Evolutionary conservation across 768 basidiomycete species (phyloP).

Genomic region (Mycena haematopus): DNA sequence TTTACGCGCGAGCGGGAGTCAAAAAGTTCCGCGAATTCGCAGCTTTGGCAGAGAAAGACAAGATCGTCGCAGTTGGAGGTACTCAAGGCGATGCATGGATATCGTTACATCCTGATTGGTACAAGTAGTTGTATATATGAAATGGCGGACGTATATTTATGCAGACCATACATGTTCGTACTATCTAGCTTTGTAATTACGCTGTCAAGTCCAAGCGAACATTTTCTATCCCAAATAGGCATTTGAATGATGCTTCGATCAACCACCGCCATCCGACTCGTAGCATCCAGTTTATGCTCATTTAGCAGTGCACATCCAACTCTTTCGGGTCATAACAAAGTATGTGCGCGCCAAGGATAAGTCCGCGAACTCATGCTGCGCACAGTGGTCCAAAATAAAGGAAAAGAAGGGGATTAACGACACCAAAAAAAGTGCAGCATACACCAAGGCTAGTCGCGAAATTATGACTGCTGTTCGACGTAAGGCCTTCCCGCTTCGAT

Average conservation of each 20-base stretch:
- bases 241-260: conserved; percentile 9
- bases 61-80: conserved; percentile 39
- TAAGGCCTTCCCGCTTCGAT: conserved; percentile 32
- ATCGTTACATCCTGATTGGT: conserved; percentile 8
- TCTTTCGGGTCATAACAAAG: conserved; percentile 29
- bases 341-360: background rate
- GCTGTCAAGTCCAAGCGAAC: too few species aligned
- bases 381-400: conserved; percentile 62
- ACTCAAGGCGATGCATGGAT: conserved; percentile 35
- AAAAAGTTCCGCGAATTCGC: conserved; percentile 41
- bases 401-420: conserved; percentile 53
- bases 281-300: background rate
- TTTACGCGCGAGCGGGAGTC: conserved; percentile 41
- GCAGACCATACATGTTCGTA: background rate
- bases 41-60: conserved; percentile 35
- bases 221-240: background rate
- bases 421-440: conserved; percentile 47
- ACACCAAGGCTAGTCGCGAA: conserved; percentile 48
- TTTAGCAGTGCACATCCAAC: conserved; percentile 6
- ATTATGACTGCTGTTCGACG: conserved; percentile 51
- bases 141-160: background rate
- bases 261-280: background rate
- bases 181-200: background rate
- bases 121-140: background rate
- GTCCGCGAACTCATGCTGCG: background rate